phyloP scores from a whole-genome alignment of 192 early-diverging fungal species.

The Gamsiella multidivaricata region DNA sequence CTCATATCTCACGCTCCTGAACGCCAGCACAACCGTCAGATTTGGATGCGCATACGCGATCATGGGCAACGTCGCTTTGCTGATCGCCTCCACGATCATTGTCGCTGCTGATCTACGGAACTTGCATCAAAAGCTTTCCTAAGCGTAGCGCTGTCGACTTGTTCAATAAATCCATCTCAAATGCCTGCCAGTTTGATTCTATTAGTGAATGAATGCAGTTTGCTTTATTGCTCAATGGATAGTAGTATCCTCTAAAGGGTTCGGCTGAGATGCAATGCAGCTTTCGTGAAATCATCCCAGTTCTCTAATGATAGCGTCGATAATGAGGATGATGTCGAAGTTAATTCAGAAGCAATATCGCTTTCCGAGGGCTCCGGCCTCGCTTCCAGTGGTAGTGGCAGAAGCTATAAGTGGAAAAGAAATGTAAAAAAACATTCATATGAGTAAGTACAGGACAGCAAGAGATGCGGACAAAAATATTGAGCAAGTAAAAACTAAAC shows the following conservation, averaged over 20 bases:
- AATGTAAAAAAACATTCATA: too few relatives aligned
- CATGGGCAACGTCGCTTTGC: constrained; percentile 21
- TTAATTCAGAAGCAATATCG: background rate
- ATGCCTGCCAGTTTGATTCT: background rate
- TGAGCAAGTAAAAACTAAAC: background rate
- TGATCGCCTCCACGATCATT: constrained; percentile 34
- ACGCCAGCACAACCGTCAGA: constrained; percentile 21
- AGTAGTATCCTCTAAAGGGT: background rate
- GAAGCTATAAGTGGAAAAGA: constrained; percentile 4
- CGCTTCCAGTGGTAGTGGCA: constrained; percentile 17
- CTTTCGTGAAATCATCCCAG: constrained; percentile 17
- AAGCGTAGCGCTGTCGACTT: constrained; percentile 3
- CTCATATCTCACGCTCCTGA: constrained; percentile 62
- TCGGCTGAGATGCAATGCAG: constrained; percentile 2
- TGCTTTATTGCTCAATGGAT: background rate
- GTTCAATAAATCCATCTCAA: background rate
- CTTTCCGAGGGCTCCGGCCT: background rate
- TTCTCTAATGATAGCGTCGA: background rate
- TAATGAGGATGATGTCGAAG: constrained; percentile 9
- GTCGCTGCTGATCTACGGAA: constrained; percentile 31
- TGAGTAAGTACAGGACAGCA: too few relatives aligned
- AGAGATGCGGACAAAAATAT: background rate
- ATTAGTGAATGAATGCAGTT: background rate
- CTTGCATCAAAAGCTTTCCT: constrained; percentile 28
- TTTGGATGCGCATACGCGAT: constrained; percentile 40